phyloP scores from a whole-genome alignment of 2,329 filamentous ascomycete genomes.

The Monilinia aucupariae region DNA sequence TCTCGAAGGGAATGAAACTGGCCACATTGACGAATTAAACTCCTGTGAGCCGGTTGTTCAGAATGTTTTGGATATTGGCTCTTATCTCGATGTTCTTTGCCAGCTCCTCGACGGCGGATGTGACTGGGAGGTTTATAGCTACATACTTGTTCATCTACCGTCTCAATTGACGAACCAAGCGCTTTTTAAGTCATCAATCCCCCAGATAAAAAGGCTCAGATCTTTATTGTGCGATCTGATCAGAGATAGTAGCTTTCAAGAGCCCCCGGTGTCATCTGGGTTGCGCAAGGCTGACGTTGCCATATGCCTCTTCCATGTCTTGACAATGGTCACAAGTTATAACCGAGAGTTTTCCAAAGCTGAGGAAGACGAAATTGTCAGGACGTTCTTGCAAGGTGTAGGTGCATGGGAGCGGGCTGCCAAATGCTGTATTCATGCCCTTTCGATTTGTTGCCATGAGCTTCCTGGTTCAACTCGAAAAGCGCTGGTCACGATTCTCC shows the following conservation, averaged over 20 bases:
- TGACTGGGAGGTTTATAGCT: constrained; percentile 92
- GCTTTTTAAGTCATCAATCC: constrained; percentile 68
- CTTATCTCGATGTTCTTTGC: constrained; percentile 73
- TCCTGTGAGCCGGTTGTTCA: not conserved
- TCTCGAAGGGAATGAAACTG: not conserved
- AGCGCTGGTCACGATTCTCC: constrained; percentile 75
- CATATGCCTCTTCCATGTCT: constrained; percentile 77
- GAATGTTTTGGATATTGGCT: constrained; percentile 27
- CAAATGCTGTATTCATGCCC: constrained; percentile 87
- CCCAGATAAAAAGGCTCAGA: constrained; percentile 70
- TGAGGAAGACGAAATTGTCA: constrained; percentile 85
- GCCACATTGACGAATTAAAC: not conserved
- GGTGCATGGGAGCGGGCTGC: constrained; percentile 79
- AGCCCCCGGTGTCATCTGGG: constrained; percentile 73
- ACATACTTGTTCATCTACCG: constrained; percentile 77
- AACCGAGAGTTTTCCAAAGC: constrained; percentile 76
- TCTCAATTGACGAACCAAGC: constrained; percentile 87
- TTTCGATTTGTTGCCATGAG: constrained; percentile 93
- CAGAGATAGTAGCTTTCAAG: constrained; percentile 68
- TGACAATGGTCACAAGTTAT: constrained; percentile 87
- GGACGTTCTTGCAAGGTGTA: constrained; percentile 80
- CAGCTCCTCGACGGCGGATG: constrained; percentile 67
- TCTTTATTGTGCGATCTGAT: constrained; percentile 78
- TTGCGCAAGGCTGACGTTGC: constrained; percentile 84
- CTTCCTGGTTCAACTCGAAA: constrained; percentile 83